A percentile compares a stretch with the other conserved stretches of the same genome.
Conservation (phyloP, 495 filamentous ascomycete genomes). For the Beverwykella pulmonaria region DNA sequence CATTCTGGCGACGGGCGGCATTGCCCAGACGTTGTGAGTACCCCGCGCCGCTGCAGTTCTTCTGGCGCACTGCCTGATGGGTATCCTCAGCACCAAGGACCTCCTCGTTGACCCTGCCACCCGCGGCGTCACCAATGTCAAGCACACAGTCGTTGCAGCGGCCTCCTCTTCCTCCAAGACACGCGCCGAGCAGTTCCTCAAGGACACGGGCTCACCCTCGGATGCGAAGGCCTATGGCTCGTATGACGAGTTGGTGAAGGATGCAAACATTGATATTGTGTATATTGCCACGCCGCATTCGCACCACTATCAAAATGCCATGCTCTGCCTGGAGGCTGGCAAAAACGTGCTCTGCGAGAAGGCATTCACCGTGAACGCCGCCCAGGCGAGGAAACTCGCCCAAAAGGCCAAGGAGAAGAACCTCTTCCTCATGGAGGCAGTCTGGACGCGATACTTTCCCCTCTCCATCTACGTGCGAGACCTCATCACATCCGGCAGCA, state of each 20-base stretch:
- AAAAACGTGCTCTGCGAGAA: conserved; percentile 96
- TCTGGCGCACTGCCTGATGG: not conserved
- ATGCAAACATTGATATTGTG: conserved; percentile 81
- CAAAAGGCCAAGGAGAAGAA: conserved; percentile 74
- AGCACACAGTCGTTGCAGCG: conserved; percentile 78
- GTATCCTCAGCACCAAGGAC: conserved; percentile 61
- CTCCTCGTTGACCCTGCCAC: conserved; percentile 75
- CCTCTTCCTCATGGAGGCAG: conserved; percentile 97
- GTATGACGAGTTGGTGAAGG: conserved; percentile 77
- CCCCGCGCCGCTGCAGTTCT: not conserved
- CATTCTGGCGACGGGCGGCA: conserved; percentile 57
- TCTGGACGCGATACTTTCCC: conserved; percentile 95
- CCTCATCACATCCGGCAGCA: conserved; percentile 66
- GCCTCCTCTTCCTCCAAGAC: conserved; percentile 76
- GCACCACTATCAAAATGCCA: conserved; percentile 92
- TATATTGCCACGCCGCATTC: conserved; percentile 96
- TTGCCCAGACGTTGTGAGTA: conserved; percentile 32
- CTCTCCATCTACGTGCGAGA: conserved; percentile 76
- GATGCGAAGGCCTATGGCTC: conserved; percentile 77
- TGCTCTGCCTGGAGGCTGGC: conserved; percentile 78
- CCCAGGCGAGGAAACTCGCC: conserved; percentile 73
- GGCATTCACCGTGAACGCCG: conserved; percentile 87
- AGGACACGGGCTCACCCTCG: conserved; percentile 62
- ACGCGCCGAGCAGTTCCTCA: conserved; percentile 73
- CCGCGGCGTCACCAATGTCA: conserved; percentile 72